These are phyloP conservation scores for Metschnikowia cubensis DNA, from an alignment of 805 yeast genomes.

Conservation along the genomic window DNA sequence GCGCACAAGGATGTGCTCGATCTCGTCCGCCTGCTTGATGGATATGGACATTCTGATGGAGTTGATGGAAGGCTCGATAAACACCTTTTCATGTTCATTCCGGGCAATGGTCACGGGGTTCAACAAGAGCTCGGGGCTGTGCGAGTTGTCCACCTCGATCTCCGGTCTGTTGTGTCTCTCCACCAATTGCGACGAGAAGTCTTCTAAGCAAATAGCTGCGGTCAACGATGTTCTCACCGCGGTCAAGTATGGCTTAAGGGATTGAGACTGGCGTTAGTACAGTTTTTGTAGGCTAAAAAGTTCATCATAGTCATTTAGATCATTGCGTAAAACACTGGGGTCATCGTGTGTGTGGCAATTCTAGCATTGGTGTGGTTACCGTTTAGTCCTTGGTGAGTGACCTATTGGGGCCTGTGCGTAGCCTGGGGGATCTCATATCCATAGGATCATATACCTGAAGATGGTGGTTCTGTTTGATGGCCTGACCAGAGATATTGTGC, in stretches of 20 bases:
- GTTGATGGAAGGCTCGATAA: constrained; percentile 92
- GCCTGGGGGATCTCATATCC: no score
- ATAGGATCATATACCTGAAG: no score
- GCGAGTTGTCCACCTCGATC: constrained; percentile 72
- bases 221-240: constrained; percentile 92
- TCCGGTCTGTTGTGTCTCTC: constrained; percentile 98
- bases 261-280: constrained; percentile 70
- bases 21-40: constrained; percentile 97
- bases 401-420: no score
- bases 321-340: no score
- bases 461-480: no score
- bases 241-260: constrained; percentile 87
- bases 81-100: constrained; percentile 87
- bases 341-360: no score
- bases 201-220: constrained; percentile 88
- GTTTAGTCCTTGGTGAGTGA: no score
- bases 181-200: constrained; percentile 90
- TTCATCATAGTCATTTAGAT: no score
- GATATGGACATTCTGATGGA: constrained; percentile 86
- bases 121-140: constrained; percentile 75
- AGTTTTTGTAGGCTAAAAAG: no score
- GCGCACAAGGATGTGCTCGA: constrained; percentile 90
- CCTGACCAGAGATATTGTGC: no score
- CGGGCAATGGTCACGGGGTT: constrained; percentile 89
- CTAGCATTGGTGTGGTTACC: no score